Percentiles rank a stretch among this genome's conserved stretches.
These are phyloP conservation scores for Xylaria intraflava DNA, from an alignment of 495 filamentous ascomycete genomes.

Conservation along the genomic window DNA sequence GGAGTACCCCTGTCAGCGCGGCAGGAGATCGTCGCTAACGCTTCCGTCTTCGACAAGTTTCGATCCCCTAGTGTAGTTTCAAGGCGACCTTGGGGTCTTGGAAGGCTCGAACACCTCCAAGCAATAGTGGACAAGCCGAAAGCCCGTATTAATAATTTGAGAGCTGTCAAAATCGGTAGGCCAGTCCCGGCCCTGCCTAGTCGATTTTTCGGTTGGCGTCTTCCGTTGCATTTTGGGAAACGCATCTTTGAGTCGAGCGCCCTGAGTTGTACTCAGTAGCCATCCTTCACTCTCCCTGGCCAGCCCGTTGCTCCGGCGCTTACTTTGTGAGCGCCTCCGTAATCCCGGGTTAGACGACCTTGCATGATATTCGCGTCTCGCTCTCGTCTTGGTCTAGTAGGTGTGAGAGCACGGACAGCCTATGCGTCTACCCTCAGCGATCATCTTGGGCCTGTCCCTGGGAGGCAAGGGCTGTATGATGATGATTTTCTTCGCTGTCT, in stretches of 20 bases:
- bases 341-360: not conserved
- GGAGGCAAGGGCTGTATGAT: not conserved
- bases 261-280: not conserved
- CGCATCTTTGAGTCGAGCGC: slow-evolving; percentile 7
- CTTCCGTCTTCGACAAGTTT: not conserved
- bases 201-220: slow-evolving; percentile 7
- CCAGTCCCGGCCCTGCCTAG: not conserved
- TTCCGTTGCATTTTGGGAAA: slow-evolving; percentile 12
- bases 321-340: not conserved
- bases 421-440: not conserved
- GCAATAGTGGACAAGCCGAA: not conserved
- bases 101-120: not conserved
- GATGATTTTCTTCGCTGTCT: not conserved
- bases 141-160: not conserved
- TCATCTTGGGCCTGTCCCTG: not conserved
- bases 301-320: not conserved
- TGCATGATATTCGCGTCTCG: not conserved
- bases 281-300: not conserved
- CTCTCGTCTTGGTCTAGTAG: slow-evolving; percentile 8
- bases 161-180: not conserved
- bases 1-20: slow-evolving; percentile 9
- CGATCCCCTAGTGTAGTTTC: not conserved
- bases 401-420: not conserved
- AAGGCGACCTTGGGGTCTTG: not conserved
- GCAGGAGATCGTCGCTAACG: not conserved